Percentiles rank a stretch among this genome's conserved stretches.
Evolutionary conservation across 2,329 filamentous ascomycete genomes (phyloP).

Genomic region (Cordyceps militaris): DNA sequence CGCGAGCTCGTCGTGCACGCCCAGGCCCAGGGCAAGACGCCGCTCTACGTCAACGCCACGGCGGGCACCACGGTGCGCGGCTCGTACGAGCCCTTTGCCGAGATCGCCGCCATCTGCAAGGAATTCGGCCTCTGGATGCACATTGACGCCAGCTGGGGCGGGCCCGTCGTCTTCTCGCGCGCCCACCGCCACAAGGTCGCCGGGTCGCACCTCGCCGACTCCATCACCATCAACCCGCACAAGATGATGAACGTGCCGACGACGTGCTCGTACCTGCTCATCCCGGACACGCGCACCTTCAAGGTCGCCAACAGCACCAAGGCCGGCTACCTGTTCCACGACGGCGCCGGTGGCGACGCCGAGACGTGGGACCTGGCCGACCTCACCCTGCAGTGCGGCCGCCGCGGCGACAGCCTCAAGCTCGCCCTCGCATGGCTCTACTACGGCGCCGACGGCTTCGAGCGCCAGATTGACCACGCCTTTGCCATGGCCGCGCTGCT

Average conservation of each 20-base stretch:
- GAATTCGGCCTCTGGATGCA: constrained; percentile 80
- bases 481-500: constrained; percentile 66
- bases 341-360: constrained; percentile 32
- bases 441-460: constrained; percentile 72
- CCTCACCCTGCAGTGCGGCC: constrained; percentile 86
- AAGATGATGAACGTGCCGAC: constrained; percentile 94
- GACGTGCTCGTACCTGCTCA: constrained; percentile 85
- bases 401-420: constrained; percentile 79
- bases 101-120: constrained; percentile 63
- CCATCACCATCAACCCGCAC: constrained; percentile 84
- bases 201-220: constrained; percentile 70
- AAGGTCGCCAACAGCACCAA: constrained; percentile 78
- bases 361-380: constrained; percentile 88
- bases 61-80: constrained; percentile 91
- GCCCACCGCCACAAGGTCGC: constrained; percentile 55
- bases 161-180: constrained; percentile 70
- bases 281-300: constrained; percentile 67
- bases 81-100: constrained; percentile 73
- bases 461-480: constrained; percentile 60
- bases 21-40: constrained; percentile 62
- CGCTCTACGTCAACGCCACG: constrained; percentile 92
- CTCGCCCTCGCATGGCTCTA: constrained; percentile 85
- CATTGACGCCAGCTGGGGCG: constrained; percentile 89
- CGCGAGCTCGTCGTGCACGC: constrained; percentile 55
- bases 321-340: constrained; percentile 79